phyloP scores from a whole-genome alignment of 2,329 filamentous ascomycete species.

The Colletotrichum eleusines region DNA sequence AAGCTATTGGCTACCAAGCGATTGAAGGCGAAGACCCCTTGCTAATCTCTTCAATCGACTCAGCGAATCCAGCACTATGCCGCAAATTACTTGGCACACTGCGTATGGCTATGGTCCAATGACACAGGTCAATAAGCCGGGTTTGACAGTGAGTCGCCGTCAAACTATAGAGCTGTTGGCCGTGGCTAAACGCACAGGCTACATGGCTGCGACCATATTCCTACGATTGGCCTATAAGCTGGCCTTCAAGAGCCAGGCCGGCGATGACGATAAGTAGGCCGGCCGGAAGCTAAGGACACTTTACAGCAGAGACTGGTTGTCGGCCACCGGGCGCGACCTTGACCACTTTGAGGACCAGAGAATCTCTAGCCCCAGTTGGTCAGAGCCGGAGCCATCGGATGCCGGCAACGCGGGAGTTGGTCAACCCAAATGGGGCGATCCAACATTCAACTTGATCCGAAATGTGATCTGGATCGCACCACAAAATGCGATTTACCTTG shows the following conservation, averaged over 20 bases:
- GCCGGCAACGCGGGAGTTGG: not conserved
- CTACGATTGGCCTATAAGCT: slow-evolving; percentile 27
- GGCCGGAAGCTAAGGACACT: not conserved
- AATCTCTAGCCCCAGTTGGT: not conserved
- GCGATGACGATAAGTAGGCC: not conserved
- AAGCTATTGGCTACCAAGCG: slow-evolving; percentile 63
- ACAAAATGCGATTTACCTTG: not conserved
- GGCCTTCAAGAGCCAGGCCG: not conserved
- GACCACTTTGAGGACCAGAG: not conserved
- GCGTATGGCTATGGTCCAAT: slow-evolving; percentile 18
- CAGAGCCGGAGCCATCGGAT: not conserved
- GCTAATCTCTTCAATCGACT: slow-evolving; percentile 10
- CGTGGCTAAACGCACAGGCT: slow-evolving; percentile 11
- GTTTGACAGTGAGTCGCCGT: slow-evolving; percentile 18
- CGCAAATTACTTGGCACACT: slow-evolving; percentile 11
- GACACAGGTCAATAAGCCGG: slow-evolving; percentile 26
- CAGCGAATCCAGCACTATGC: not conserved
- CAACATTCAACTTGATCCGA: not conserved
- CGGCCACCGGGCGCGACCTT: slow-evolving; percentile 7
- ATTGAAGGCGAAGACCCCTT: slow-evolving; percentile 39
- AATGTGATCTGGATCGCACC: slow-evolving; percentile 12
- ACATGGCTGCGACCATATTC: slow-evolving; percentile 25
- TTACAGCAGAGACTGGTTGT: slow-evolving; percentile 21
- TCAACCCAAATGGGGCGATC: not conserved
- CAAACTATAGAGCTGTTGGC: not conserved